phyloP scores from a whole-genome alignment of 192 early-diverging fungal genomes.

The Cetraspora pellucida region DNA sequence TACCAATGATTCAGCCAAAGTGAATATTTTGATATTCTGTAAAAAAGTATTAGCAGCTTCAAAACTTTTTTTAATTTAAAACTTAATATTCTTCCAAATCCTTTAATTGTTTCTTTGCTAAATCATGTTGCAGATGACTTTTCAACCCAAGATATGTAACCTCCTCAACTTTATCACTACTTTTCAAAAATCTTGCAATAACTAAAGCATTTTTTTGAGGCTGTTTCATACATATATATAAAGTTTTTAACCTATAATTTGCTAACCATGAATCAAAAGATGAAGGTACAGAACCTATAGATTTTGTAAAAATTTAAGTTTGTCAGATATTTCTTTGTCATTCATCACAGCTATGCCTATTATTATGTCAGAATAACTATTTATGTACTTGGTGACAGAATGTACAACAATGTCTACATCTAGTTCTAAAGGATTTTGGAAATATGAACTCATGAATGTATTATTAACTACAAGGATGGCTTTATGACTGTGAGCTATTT shows the following conservation, averaged over 20 bases:
- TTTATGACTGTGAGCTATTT: constrained; percentile 63
- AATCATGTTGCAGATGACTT: constrained; percentile 88
- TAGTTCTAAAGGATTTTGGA: constrained; percentile 85
- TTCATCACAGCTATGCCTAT: constrained; percentile 93
- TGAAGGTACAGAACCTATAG: constrained; percentile 93
- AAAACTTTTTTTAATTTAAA: constrained; percentile 86
- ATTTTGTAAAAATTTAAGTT: constrained; percentile 93
- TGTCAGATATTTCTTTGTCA: constrained; percentile 68
- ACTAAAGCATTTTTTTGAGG: constrained; percentile 84
- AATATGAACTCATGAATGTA: constrained; percentile 87
- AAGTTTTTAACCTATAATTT: constrained; percentile 92
- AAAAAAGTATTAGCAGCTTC: constrained; percentile 85
- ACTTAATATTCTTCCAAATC: constrained; percentile 96
- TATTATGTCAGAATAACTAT: constrained; percentile 98
- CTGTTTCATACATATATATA: constrained; percentile 92
- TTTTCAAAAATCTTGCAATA: constrained; percentile 80
- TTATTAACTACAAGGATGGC: constrained; percentile 80
- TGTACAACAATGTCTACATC: constrained; percentile 98
- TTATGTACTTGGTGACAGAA: constrained; percentile 98
- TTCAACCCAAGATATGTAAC: constrained; percentile 94
- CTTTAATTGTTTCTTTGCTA: constrained; percentile 86
- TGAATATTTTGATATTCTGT: constrained; percentile 76
- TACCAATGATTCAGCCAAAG: constrained; percentile 88
- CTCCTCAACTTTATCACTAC: constrained; percentile 68
- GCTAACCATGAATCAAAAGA: constrained; percentile 98